Base-by-base conservation (phyloP, 495 filamentous ascomycete genomes). In the Penicillium cosmopolitanum region DNA sequence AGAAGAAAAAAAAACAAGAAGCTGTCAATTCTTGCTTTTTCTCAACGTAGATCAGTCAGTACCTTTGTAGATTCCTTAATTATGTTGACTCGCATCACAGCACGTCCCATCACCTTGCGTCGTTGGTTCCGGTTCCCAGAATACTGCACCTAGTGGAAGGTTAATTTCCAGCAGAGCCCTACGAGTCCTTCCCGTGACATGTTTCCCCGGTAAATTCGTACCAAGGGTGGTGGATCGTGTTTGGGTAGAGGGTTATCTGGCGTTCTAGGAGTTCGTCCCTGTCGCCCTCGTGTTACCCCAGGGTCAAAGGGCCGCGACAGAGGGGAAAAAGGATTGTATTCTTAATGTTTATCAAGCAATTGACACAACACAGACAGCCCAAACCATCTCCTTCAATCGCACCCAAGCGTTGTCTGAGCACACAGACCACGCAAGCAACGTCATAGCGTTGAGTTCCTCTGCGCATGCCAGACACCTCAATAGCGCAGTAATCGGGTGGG, bases 1-100 rank as follows among this genome's bases (percentile, higher is more conserved):
- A 34, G 23, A 33, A 9, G 5, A n/a, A n/a, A n/a, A 53, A 19
- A 0, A 50, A 19, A 23, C 15, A 9, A 34, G 23, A 33, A 9
- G 5, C 44, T 5, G 1, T 38, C 36, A 38, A 9, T n/a, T 38
- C 4, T 58, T 53, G 34, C 34, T 50, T 59, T 43, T 53, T 36
- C 25, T 53, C 23, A 25, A 44, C 23, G 28, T 31, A 21, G 33
- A 11, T 18, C 50, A 40, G 23, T 16, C 35, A 28, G 15, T 18
- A 38, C 36, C 33, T 4, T n/a, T n/a, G 55, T 42, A 40, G 51
- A 25, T 48, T 54, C 33, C 54, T 64, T 47, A 50, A 33, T 64
- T 47, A 50, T 38, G 43, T 51, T 67, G 66, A 63, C 61, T 66
- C 35, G 66, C 66, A 67, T 65, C 60, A 64, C 64, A 63, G 60